These are phyloP conservation scores for Afroboletus lepidellus DNA, from an alignment of 1,284 basidiomycete species.

Conservation along the genomic window DNA sequence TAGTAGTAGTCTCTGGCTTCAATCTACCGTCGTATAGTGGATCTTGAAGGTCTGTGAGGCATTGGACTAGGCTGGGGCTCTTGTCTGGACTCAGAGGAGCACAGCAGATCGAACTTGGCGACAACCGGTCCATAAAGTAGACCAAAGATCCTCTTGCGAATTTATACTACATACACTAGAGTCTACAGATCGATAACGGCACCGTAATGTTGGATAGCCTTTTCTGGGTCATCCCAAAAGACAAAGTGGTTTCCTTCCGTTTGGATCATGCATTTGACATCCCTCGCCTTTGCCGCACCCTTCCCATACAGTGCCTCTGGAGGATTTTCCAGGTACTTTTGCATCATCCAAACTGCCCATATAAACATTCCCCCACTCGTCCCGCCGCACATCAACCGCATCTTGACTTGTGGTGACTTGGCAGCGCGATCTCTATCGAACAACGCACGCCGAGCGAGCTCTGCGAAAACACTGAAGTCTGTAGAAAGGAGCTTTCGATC, in stretches of 20 bases:
- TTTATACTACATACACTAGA: no score
- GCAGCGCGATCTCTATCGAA: slow-evolving; percentile 20
- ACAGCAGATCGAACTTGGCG: no score
- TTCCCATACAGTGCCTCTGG: slow-evolving; percentile 12
- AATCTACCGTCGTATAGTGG: no score
- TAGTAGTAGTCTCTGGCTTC: no score
- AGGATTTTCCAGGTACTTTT: slow-evolving; percentile 3
- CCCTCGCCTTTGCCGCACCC: slow-evolving; percentile 23
- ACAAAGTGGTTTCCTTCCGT: slow-evolving; percentile 31
- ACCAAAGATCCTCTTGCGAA: no score
- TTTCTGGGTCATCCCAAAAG: slow-evolving; percentile 32
- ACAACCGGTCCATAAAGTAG: no score
- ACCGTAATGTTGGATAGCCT: slow-evolving; percentile 21
- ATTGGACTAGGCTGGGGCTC: no score
- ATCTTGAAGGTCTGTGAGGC: no score
- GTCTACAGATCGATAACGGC: slow-evolving; percentile 13
- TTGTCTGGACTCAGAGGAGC: no score
- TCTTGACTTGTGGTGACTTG: slow-evolving; percentile 18
- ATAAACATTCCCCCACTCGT: slow-evolving; percentile 16
- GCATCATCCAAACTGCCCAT: slow-evolving; percentile 17
- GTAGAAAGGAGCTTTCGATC: slow-evolving; percentile 17
- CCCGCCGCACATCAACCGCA: slow-evolving; percentile 24
- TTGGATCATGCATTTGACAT: slow-evolving; percentile 14
- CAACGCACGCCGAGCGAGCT: slow-evolving; percentile 19
- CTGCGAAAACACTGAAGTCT: slow-evolving; percentile 3